phyloP scores from a whole-genome alignment of 2,329 filamentous ascomycete species.

The Trichoderma sp. region DNA sequence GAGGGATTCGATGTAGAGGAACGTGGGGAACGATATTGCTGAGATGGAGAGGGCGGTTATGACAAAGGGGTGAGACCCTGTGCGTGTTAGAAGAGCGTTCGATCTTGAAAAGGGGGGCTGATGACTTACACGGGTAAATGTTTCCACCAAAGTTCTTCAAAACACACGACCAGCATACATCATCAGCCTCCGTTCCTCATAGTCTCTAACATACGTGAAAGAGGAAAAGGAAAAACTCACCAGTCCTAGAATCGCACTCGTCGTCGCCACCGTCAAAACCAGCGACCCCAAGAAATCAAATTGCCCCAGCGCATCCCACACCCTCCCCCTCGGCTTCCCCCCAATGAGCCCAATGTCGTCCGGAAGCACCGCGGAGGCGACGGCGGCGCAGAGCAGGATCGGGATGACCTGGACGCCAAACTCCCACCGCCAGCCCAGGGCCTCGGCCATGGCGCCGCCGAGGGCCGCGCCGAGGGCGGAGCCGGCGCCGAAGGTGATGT shows the following conservation, averaged over 20 bases:
- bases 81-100: background rate
- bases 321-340: constrained; percentile 42
- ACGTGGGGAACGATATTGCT: constrained; percentile 51
- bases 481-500: constrained; percentile 63
- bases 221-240: constrained; percentile 42
- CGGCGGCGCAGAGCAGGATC: constrained; percentile 49
- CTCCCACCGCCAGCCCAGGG: constrained; percentile 73
- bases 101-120: background rate
- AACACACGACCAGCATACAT: background rate
- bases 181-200: background rate
- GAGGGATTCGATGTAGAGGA: constrained; percentile 55
- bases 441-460: constrained; percentile 70
- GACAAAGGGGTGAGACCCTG: constrained; percentile 62
- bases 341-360: constrained; percentile 54
- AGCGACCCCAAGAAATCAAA: constrained; percentile 62
- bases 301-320: constrained; percentile 53
- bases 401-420: constrained; percentile 64
- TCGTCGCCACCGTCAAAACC: constrained; percentile 55
- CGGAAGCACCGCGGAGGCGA: constrained; percentile 55
- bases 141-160: constrained; percentile 64
- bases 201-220: background rate
- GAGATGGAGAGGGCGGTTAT: constrained; percentile 55
- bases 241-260: constrained; percentile 61
- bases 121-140: constrained; percentile 55
- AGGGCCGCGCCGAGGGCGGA: constrained; percentile 66